Percentiles rank a stretch among this genome's conserved stretches.
phyloP scores from a whole-genome alignment of 116 monocot genomes.

The Dioscorea cayenensis region DNA sequence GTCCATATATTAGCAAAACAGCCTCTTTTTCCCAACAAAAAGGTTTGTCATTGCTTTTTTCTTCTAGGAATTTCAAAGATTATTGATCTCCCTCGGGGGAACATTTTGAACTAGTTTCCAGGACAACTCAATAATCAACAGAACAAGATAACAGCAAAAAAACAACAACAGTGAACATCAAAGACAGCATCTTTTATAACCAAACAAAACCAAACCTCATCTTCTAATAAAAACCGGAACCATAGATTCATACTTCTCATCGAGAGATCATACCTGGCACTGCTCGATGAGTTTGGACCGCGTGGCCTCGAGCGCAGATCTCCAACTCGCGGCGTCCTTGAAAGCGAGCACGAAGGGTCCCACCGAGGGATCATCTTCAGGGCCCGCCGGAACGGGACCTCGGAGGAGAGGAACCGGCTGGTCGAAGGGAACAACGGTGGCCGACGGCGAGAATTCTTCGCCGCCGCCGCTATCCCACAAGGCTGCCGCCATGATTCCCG shows the following conservation, averaged over 20 bases:
- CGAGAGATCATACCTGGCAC: constrained; percentile 43
- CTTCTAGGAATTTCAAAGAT: no score
- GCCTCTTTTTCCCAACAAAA: no score
- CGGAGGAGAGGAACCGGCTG: constrained; percentile 63
- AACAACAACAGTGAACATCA: no score
- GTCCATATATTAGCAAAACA: no score
- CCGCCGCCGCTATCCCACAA: neutral
- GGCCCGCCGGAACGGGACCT: constrained; percentile 36
- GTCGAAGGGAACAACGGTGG: constrained; percentile 67
- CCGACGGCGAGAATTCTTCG: constrained; percentile 51
- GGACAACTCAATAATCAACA: no score
- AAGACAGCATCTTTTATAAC: neutral
- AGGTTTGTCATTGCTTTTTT: no score
- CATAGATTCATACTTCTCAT: no score
- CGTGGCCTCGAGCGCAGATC: constrained; percentile 39
- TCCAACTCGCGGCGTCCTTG: constrained; percentile 42
- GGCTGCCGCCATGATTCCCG: neutral
- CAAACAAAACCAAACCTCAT: neutral
- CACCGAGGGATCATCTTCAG: constrained; percentile 34
- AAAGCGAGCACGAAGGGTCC: constrained; percentile 79
- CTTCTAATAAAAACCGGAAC: neutral
- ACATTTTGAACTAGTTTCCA: no score
- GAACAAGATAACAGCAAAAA: no score
- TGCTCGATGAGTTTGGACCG: constrained; percentile 55
- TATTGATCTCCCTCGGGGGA: no score